phyloP scores from a whole-genome alignment of 2,329 filamentous ascomycete genomes.

The Neofusicoccum kwambonambiense region DNA sequence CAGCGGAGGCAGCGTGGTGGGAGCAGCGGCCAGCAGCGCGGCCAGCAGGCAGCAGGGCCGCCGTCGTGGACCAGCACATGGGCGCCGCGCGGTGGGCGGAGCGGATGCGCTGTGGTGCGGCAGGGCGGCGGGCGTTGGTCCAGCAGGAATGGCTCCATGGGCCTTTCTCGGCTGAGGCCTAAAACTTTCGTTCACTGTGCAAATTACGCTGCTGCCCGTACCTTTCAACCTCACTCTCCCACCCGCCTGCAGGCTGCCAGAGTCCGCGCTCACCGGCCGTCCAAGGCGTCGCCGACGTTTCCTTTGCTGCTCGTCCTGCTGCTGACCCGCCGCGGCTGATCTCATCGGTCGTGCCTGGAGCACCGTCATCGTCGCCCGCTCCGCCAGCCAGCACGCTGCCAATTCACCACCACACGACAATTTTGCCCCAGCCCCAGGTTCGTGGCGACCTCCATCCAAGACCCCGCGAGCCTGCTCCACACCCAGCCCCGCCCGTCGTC shows the following conservation, averaged over 20 bases:
- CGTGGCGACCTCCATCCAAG: conserved; percentile 9
- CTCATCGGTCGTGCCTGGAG: conserved; percentile 18
- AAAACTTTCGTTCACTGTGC: conserved; percentile 15
- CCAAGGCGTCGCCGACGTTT: conserved; percentile 15
- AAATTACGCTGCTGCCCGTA: conserved; percentile 15
- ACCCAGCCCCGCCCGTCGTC: background rate
- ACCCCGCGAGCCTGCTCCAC: background rate
- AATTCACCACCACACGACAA: conserved; percentile 18
- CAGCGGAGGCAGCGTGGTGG: background rate
- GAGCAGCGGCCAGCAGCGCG: background rate
- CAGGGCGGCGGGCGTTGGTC: background rate
- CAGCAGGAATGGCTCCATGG: conserved; percentile 3
- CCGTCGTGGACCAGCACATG: background rate
- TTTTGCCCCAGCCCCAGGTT: conserved; percentile 16
- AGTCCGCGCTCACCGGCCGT: conserved; percentile 10
- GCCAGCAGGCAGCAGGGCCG: conserved; percentile 1
- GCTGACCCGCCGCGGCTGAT: conserved; percentile 14
- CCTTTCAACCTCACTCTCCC: conserved; percentile 12
- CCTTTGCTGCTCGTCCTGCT: conserved; percentile 11
- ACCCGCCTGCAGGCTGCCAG: conserved; percentile 11
- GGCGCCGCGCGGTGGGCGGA: background rate
- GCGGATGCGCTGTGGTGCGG: conserved; percentile 10
- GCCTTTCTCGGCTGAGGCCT: conserved; percentile 1
- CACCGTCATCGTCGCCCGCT: conserved; percentile 19
- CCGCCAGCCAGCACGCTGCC: conserved; percentile 5